Percentiles rank a stretch among this genome's conserved stretches.
Conservation (phyloP, 768 basidiomycete species). For the Coprinopsis sp. region DNA sequence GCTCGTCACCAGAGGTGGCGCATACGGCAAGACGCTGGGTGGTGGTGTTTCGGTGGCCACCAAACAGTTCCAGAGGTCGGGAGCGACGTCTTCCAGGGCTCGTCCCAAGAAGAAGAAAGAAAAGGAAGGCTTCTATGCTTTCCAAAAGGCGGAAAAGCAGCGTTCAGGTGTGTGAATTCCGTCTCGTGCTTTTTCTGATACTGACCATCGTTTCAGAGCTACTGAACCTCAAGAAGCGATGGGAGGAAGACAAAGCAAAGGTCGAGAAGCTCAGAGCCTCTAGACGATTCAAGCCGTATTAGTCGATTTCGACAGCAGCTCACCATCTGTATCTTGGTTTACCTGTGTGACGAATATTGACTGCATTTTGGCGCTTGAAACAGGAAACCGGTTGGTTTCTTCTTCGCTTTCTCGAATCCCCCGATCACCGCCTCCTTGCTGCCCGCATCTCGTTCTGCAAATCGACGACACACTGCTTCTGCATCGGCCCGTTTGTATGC, state of each 20-base stretch:
- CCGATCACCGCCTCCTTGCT: no score
- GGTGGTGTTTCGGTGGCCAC: slow-evolving; percentile 65
- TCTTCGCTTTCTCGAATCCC: no score
- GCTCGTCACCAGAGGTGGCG: slow-evolving; percentile 87
- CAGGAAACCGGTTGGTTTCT: no score
- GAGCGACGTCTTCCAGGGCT: slow-evolving; percentile 41
- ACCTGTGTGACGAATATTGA: not conserved
- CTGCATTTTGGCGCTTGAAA: no score
- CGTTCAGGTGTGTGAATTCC: slow-evolving; percentile 54
- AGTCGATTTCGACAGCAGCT: not conserved
- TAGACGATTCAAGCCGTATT: slow-evolving; percentile 86
- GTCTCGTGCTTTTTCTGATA: slow-evolving; percentile 6
- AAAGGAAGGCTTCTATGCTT: slow-evolving; percentile 80
- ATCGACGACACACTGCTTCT: no score
- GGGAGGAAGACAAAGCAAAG: slow-evolving; percentile 86
- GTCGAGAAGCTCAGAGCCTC: slow-evolving; percentile 76
- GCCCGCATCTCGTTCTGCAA: no score
- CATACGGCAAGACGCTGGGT: slow-evolving; percentile 83
- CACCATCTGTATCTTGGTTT: not conserved
- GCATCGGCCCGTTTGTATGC: no score
- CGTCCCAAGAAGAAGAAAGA: slow-evolving; percentile 59
- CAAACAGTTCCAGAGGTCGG: slow-evolving; percentile 61
- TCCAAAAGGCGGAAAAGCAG: slow-evolving; percentile 89
- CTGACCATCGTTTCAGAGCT: slow-evolving; percentile 39
- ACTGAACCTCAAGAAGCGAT: slow-evolving; percentile 72